A percentile compares a stretch with the other conserved stretches of the same genome.
Evolutionary conservation across 2,329 filamentous ascomycete genomes (phyloP).

Genomic region (Sporothrix dimorphospora): DNA sequence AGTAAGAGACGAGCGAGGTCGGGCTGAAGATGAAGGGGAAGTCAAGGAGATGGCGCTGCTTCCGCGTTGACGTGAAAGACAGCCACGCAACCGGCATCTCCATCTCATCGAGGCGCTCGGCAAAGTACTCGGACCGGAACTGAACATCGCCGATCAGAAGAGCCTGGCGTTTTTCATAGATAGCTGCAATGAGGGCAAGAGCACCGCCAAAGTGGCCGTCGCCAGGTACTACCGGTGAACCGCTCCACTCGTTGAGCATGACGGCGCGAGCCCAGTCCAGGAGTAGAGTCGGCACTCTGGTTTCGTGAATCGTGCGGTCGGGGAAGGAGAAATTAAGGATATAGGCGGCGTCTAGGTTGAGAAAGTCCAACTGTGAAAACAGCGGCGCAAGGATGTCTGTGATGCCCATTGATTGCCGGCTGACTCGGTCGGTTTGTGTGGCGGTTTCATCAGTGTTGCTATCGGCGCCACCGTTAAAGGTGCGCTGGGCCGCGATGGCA

Average conservation of each 20-base stretch:
- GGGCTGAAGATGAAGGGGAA: constrained; percentile 80
- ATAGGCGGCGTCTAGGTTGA: constrained; percentile 50
- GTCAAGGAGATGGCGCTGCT: constrained; percentile 74
- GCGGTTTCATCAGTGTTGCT: background rate
- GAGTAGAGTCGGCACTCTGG: constrained; percentile 58
- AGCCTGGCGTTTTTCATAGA: constrained; percentile 67
- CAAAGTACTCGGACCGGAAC: constrained; percentile 75
- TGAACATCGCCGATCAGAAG: constrained; percentile 68
- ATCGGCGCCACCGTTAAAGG: constrained; percentile 50
- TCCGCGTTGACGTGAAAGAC: constrained; percentile 61
- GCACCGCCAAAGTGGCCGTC: constrained; percentile 77
- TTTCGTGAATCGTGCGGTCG: constrained; percentile 60
- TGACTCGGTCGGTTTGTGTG: background rate
- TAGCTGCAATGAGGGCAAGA: constrained; percentile 69
- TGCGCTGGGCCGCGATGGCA: constrained; percentile 57
- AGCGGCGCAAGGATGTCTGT: constrained; percentile 54
- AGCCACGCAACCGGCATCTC: constrained; percentile 75
- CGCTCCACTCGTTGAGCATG: constrained; percentile 80
- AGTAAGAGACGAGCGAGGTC: constrained; percentile 75
- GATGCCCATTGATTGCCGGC: no score
- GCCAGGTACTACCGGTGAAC: constrained; percentile 68
- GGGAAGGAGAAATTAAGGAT: constrained; percentile 53
- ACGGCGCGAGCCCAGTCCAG: constrained; percentile 76
- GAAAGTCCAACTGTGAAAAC: constrained; percentile 57
- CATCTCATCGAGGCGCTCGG: constrained; percentile 74